phyloP scores from a whole-genome alignment of 2,329 filamentous ascomycete species.

The Fusarium begoniae region DNA sequence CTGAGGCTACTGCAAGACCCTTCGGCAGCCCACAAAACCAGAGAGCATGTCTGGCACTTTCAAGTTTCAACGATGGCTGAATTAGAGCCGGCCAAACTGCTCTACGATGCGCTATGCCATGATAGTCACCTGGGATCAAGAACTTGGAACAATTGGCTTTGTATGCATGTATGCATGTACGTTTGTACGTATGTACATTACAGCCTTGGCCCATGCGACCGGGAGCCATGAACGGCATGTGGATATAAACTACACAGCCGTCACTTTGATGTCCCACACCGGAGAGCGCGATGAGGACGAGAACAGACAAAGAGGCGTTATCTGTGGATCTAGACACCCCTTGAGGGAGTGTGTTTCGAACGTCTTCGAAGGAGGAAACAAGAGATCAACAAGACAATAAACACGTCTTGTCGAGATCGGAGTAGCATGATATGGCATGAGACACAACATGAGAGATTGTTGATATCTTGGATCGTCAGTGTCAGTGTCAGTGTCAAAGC shows the following conservation, averaged over 20 bases:
- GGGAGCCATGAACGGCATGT: slow-evolving; percentile 30
- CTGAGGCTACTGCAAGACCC: not conserved
- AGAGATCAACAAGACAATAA: slow-evolving; percentile 1
- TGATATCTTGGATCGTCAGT: slow-evolving; percentile 5
- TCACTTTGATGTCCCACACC: slow-evolving; percentile 18
- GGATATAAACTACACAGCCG: slow-evolving; percentile 23
- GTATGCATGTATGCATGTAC: not conserved
- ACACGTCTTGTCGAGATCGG: slow-evolving; percentile 5
- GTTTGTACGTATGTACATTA: not conserved
- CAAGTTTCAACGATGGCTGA: not conserved
- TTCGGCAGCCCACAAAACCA: not conserved
- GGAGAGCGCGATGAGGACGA: slow-evolving; percentile 20
- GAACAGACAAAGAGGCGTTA: slow-evolving; percentile 13
- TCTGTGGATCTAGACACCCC: slow-evolving; percentile 9
- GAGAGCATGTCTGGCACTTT: slow-evolving; percentile 5
- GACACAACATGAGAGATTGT: slow-evolving; percentile 7
- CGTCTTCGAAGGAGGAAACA: not conserved
- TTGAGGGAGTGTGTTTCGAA: not conserved
- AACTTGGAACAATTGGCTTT: not conserved
- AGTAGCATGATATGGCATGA: slow-evolving; percentile 14
- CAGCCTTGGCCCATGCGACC: not conserved
- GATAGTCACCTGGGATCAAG: not conserved
- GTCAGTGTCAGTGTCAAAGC: not conserved
- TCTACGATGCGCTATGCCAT: not conserved
- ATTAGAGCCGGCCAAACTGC: not conserved